phyloP scores from a whole-genome alignment of 139 green algal species.

The Limnomonas spitsbergensis region DNA sequence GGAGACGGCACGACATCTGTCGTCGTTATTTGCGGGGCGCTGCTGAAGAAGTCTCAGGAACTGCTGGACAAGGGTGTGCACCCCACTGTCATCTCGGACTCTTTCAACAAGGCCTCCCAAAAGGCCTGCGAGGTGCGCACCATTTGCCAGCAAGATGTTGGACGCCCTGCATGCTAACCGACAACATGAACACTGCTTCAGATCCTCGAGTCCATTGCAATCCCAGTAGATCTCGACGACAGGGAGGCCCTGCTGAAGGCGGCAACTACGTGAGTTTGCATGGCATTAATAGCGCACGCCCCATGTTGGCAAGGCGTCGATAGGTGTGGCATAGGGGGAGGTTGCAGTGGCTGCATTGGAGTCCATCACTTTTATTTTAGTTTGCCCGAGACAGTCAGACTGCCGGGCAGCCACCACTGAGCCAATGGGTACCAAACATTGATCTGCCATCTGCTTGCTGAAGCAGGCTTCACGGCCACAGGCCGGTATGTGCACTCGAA shows the following conservation, averaged over 20 bases:
- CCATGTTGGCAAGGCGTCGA: too few species aligned
- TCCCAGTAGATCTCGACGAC: slow-evolving; percentile 89
- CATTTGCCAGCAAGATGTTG: not conserved
- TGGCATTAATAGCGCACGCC: too few species aligned
- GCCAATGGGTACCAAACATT: too few species aligned
- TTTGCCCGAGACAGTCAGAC: too few species aligned
- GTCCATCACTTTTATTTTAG: too few species aligned
- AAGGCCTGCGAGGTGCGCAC: slow-evolving; percentile 74
- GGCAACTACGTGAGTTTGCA: slow-evolving; percentile 84
- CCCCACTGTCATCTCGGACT: slow-evolving; percentile 93
- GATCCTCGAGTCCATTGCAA: slow-evolving; percentile 76
- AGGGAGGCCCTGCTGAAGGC: slow-evolving; percentile 81
- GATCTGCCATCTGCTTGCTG: too few species aligned
- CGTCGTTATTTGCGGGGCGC: slow-evolving; percentile 84
- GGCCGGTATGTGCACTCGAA: too few species aligned
- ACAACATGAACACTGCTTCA: slow-evolving; percentile 27
- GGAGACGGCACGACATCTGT: slow-evolving; percentile 96
- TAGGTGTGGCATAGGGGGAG: too few species aligned
- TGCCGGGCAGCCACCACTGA: too few species aligned
- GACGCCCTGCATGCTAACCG: not conserved
- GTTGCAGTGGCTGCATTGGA: too few species aligned
- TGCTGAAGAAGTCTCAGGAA: slow-evolving; percentile 88
- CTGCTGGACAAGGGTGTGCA: slow-evolving; percentile 60
- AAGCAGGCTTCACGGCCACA: too few species aligned
- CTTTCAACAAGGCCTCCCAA: slow-evolving; percentile 77